Conservation (phyloP, 2,329 filamentous ascomycete genomes). For the Penicillium expansum region DNA sequence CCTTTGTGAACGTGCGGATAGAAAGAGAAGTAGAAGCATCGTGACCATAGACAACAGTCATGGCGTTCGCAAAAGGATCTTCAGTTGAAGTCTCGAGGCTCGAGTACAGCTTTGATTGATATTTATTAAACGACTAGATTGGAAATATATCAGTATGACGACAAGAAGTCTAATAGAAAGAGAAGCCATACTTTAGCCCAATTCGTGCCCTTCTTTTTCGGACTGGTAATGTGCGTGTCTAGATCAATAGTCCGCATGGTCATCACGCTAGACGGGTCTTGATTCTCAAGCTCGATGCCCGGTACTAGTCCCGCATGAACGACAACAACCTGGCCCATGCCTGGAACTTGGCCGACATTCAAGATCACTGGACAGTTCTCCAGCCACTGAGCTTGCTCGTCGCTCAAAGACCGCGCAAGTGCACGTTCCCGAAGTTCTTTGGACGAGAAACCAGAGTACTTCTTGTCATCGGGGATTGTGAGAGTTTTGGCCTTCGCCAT, state of each 20-base stretch:
- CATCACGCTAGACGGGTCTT: conserved; percentile 80
- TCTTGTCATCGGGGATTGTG: conserved; percentile 15
- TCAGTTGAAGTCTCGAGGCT: conserved; percentile 17
- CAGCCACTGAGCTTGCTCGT: conserved; percentile 67
- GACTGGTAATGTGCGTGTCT: conserved; percentile 57
- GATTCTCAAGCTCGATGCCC: conserved; percentile 65
- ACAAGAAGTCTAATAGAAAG: neutral
- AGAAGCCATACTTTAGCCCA: conserved; percentile 59
- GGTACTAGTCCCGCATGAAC: conserved; percentile 87
- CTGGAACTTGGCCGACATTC: conserved; percentile 61
- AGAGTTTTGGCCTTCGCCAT: conserved; percentile 32
- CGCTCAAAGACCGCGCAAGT: conserved; percentile 56
- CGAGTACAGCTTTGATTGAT: conserved; percentile 37
- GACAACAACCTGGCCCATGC: conserved; percentile 64
- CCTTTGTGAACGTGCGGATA: conserved; percentile 69
- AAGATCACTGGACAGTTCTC: conserved; percentile 73
- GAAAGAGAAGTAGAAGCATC: conserved; percentile 71
- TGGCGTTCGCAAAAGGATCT: conserved; percentile 38
- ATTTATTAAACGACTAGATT: conserved; percentile 51
- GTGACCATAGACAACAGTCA: conserved; percentile 82
- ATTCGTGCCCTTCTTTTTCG: conserved; percentile 53
- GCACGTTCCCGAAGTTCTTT: conserved; percentile 43
- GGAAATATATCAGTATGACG: neutral
- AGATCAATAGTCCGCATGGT: conserved; percentile 81
- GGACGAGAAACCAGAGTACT: conserved; percentile 32